Percentiles rank a stretch among this genome's conserved stretches.
Evolutionary conservation across 179 eudicot genomes (phyloP).

Genomic region (Spinacia oleracea): DNA sequence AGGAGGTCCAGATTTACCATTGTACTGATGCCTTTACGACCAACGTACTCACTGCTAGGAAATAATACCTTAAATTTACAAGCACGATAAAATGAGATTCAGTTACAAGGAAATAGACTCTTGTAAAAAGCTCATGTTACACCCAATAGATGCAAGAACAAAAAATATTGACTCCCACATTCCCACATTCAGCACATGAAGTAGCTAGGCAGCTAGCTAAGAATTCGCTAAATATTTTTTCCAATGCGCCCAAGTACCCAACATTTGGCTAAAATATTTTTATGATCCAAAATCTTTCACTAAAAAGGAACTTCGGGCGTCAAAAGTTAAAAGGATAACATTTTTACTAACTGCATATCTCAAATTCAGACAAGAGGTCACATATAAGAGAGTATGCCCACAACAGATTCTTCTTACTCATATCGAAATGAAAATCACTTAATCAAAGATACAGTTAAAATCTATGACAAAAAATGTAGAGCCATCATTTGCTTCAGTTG

Average conservation of each 20-base stretch:
- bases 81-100: background rate
- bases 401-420: too few relatives aligned
- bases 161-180: background rate
- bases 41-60: too few relatives aligned
- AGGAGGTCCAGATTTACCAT: too few relatives aligned
- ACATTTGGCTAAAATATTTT: slow-evolving; percentile 4
- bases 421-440: background rate
- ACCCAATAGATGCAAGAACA: background rate
- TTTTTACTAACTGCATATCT: background rate
- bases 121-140: background rate
- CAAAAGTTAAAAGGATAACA: background rate
- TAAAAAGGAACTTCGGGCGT: background rate
- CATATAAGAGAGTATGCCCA: background rate
- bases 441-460: background rate
- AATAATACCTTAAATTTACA: slow-evolving; percentile 59
- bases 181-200: background rate
- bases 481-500: background rate
- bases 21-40: too few relatives aligned
- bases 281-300: background rate
- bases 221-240: too few relatives aligned
- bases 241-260: background rate
- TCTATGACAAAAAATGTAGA: background rate
- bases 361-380: slow-evolving; percentile 5
- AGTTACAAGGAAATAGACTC: background rate
- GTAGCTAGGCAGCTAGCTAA: background rate